Percentiles rank a stretch among this genome's conserved stretches.
Evolutionary conservation across 2,329 filamentous ascomycete genomes (phyloP).

Genomic region (Hypoxylon sp.): DNA sequence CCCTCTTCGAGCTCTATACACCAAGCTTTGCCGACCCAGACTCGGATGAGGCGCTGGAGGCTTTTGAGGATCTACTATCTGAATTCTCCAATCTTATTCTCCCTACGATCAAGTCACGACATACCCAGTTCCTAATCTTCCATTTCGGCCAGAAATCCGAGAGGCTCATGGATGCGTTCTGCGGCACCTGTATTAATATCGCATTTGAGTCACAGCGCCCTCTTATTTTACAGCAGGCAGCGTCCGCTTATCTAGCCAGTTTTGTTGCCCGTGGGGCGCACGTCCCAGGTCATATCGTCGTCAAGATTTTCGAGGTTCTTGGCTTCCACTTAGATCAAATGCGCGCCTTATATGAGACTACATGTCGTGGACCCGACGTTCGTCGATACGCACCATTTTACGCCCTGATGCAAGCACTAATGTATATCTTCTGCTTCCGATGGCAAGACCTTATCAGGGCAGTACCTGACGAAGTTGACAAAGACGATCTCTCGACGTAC

Average conservation of each 20-base stretch:
- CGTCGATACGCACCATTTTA: conserved; percentile 89
- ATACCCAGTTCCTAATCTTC: conserved; percentile 96
- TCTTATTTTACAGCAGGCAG: conserved; percentile 83
- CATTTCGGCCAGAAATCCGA: conserved; percentile 91
- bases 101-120: conserved; percentile 90
- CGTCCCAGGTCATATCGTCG: conserved; percentile 82
- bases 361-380: conserved; percentile 87
- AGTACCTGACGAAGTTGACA: conserved; percentile 72
- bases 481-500: conserved; percentile 72
- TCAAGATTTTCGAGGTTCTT: conserved; percentile 84
- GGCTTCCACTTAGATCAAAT: conserved; percentile 83
- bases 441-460: conserved; percentile 89
- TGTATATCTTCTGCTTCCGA: conserved; percentile 98
- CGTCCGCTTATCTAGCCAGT: conserved; percentile 92
- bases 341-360: conserved; percentile 78
- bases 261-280: conserved; percentile 93
- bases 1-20: conserved; percentile 87
- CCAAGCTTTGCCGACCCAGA: conserved; percentile 79
- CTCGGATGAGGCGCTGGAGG: conserved; percentile 77
- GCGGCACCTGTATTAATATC: conserved; percentile 80
- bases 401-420: conserved; percentile 85
- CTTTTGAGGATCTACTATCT: conserved; percentile 83
- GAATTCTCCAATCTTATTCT: conserved; percentile 92
- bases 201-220: conserved; percentile 80
- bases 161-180: conserved; percentile 84